Evolutionary conservation across 169 alveolate genomes (phyloP), one percentile per base, ranked within the genome.

Genomic region (Blepharisma undulans): DNA sequence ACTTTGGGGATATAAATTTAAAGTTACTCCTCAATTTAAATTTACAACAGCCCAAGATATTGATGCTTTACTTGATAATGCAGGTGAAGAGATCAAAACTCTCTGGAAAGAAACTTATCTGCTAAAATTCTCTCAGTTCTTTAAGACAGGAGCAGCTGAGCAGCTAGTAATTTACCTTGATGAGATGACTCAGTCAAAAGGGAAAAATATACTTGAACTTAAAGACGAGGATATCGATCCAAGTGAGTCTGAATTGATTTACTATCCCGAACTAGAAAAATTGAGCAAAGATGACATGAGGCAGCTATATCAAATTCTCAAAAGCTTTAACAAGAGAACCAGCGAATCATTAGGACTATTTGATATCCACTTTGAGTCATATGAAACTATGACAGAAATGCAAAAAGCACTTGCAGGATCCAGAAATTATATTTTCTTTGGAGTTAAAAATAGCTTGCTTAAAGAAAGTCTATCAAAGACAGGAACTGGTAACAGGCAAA

Each of bases 231-330:
- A 88, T 32, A 32, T 88, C 33, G 77, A 76, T 7, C 92, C 92
- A 22, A 76, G 33, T 4, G 78, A 48, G 27, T 25, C 74, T 2
- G 92, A 88, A 27, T 14, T 88, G 8, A 88, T 88, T 27, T 76
- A 88, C 33, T 88, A 36, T 77, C 85, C 85, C 14, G 76, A 88
- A n/a, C 76, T 88, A 2, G 92, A 88, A 25, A 88, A 76, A 27
- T 34, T 72, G 59, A 19, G 88, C 76, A 30, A 36, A 34, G 92
- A 88, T n/a, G 91, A 86, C 29, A 60, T 86, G 84, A 27, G 71
- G 27, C 59, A 60, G 34, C 84, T 86, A 10, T 86, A 71, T 36
- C 29, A 18, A 27, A 86, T 86, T 6, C 91, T 86, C 14, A 10
- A 25, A 32, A 21, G 7, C 0, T 86, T 86, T 66, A 86, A 86